Conservation (phyloP, 2,329 filamentous ascomycete genomes). For the Fusarium denticulatum region DNA sequence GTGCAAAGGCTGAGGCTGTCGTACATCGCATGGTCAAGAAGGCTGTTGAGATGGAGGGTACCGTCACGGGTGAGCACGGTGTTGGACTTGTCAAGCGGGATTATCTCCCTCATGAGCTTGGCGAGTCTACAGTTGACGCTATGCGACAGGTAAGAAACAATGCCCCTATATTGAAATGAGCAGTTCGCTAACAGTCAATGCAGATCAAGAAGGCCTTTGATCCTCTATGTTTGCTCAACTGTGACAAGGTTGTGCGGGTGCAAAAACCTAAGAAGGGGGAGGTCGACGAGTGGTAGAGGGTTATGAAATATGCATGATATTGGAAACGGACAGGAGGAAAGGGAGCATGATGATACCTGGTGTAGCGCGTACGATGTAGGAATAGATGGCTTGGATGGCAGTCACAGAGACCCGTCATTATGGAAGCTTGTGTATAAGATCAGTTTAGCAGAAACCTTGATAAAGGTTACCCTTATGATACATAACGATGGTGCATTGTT, state of each 20-base stretch:
- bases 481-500: background rate
- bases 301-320: background rate
- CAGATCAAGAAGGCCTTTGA: slow-evolving; percentile 85
- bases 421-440: slow-evolving; percentile 14
- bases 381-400: slow-evolving; percentile 19
- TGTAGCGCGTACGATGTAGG: slow-evolving; percentile 31
- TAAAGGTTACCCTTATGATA: background rate
- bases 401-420: background rate
- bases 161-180: slow-evolving; percentile 22
- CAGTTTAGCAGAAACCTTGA: background rate
- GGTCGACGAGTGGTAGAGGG: slow-evolving; percentile 55
- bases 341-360: slow-evolving; percentile 20
- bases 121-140: slow-evolving; percentile 77
- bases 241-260: slow-evolving; percentile 74
- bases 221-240: slow-evolving; percentile 75
- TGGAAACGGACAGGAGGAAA: background rate
- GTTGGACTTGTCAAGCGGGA: slow-evolving; percentile 87
- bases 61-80: slow-evolving; percentile 87
- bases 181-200: background rate
- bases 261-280: slow-evolving; percentile 58
- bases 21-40: slow-evolving; percentile 88
- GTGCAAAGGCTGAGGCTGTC: slow-evolving; percentile 72
- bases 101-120: slow-evolving; percentile 82
- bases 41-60: slow-evolving; percentile 85
- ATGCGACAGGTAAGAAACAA: slow-evolving; percentile 75